phyloP scores from a whole-genome alignment of 192 early-diverging fungal genomes.

The Coemansia sp. region DNA sequence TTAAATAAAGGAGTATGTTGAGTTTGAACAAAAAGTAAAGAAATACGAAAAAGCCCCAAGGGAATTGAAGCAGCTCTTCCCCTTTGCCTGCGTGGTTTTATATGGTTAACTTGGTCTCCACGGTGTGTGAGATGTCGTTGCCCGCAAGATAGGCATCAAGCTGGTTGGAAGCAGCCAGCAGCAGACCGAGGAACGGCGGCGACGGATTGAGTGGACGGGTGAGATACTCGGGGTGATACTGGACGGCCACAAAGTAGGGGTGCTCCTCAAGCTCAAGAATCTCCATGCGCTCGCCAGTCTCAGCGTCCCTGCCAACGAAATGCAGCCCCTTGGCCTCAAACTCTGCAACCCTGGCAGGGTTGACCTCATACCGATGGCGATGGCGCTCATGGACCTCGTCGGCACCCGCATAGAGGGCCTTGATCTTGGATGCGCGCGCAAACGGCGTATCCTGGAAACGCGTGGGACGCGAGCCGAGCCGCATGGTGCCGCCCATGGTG shows the following conservation, averaged over 20 bases:
- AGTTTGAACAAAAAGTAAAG: background rate
- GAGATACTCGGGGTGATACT: slow-evolving; percentile 98
- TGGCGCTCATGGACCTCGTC: slow-evolving; percentile 82
- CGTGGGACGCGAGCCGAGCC: slow-evolving; percentile 84
- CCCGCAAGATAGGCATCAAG: slow-evolving; percentile 58
- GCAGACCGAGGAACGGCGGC: slow-evolving; percentile 90
- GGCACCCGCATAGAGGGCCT: slow-evolving; percentile 65
- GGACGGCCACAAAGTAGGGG: slow-evolving; percentile 91
- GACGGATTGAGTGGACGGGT: slow-evolving; percentile 91
- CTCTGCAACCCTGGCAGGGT: slow-evolving; percentile 74
- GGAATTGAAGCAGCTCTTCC: background rate
- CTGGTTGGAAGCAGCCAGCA: slow-evolving; percentile 80
- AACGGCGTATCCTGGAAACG: slow-evolving; percentile 71
- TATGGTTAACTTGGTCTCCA: slow-evolving; percentile 48
- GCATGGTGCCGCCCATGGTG: slow-evolving; percentile 96
- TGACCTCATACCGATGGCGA: slow-evolving; percentile 98
- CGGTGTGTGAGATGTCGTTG: slow-evolving; percentile 19
- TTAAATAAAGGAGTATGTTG: too few relatives aligned
- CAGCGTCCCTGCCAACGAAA: slow-evolving; percentile 88
- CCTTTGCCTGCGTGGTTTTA: slow-evolving; percentile 1
- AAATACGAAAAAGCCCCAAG: background rate
- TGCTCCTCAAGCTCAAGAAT: slow-evolving; percentile 88
- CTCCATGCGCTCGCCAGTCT: slow-evolving; percentile 97
- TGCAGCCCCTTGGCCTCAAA: slow-evolving; percentile 80
- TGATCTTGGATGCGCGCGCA: slow-evolving; percentile 60